Evolutionary conservation across 768 basidiomycete genomes (phyloP), one percentile per base, ranked within the genome.

Genomic region (Pleurotus eryngii): DNA sequence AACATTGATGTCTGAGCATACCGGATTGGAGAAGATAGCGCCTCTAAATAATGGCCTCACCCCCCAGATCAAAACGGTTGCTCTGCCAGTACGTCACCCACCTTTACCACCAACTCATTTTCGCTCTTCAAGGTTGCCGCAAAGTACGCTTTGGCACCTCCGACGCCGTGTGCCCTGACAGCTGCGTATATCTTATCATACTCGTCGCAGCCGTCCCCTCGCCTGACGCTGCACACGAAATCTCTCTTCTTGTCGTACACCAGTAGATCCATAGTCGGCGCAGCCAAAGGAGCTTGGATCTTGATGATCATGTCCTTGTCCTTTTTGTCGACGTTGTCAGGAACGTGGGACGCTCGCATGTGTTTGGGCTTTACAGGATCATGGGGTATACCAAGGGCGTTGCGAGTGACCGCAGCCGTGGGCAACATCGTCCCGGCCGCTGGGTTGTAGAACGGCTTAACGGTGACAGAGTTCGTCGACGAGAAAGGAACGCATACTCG

Each of bases 181-280:
- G 71, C 65, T n/a, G 70, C 60, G 8, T 64, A 60, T 11, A 86
- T 42, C 1, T 67, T 60, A 54, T 80, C 75, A 58, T 82, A 86
- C 1, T 64, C 76, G 0, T 48, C 59, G 15, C 63, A 67, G 30
- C 64, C 67, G 57, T 72, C 76, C 3, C 37, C 47, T 12, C 73
- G 66, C 14, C 64, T 22, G 18, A 83, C 67, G 2, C 65, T 60
- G 60, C 83, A 84, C 4, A 78, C 71, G 38, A 86, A 78, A 55
- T 83, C 76, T 7, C 80, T 71, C 61, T 80, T 83, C 67, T 79
- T 79, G 48, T 74, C 79, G 60, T 84, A 86, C 24, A 85, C 72
- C 35, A 77, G 61, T 18, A 81, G 58, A 55, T 69, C 59, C 2
- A 64, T 74, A 15, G 49, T 57, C 5, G 0, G 12, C 1, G 56